Conservation (phyloP, 768 basidiomycete species). For the Boletus rex-veris region DNA sequence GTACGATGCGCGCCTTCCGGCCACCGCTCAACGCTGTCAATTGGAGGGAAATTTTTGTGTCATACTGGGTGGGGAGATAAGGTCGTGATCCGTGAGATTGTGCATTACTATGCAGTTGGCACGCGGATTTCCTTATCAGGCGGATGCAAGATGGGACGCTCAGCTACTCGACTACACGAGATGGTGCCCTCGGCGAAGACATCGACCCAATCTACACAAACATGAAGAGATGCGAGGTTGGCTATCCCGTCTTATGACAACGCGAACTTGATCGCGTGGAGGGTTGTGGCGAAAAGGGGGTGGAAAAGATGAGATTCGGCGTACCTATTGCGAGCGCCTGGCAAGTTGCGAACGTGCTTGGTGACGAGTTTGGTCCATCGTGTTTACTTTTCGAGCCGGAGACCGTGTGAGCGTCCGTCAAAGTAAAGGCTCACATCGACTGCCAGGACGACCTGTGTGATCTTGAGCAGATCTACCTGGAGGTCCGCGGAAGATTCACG, state of each 20-base stretch:
- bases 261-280: conserved; percentile 5
- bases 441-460: conserved; percentile 19
- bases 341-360: conserved; percentile 6
- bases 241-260: conserved; percentile 3
- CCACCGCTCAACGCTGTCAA: conserved; percentile 14
- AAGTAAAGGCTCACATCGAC: conserved; percentile 13
- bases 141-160: background rate
- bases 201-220: conserved; percentile 11
- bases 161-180: background rate
- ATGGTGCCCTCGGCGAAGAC: conserved; percentile 11
- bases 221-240: conserved; percentile 3
- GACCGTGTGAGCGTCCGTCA: conserved; percentile 2
- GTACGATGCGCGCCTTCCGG: conserved; percentile 17
- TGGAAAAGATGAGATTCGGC: conserved; percentile 23
- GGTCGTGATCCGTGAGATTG: conserved; percentile 32
- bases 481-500: conserved; percentile 34
- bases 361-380: conserved; percentile 2
- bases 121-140: conserved; percentile 7
- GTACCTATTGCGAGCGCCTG: conserved; percentile 13
- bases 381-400: conserved; percentile 21
- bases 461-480: conserved; percentile 25
- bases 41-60: conserved; percentile 3
- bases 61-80: conserved; percentile 26
- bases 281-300: conserved; percentile 27
- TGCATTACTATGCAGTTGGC: background rate